These are phyloP conservation scores for Phytophthora citricola DNA, from an alignment of 352 stramenopile genomes.

Conservation along the genomic window DNA sequence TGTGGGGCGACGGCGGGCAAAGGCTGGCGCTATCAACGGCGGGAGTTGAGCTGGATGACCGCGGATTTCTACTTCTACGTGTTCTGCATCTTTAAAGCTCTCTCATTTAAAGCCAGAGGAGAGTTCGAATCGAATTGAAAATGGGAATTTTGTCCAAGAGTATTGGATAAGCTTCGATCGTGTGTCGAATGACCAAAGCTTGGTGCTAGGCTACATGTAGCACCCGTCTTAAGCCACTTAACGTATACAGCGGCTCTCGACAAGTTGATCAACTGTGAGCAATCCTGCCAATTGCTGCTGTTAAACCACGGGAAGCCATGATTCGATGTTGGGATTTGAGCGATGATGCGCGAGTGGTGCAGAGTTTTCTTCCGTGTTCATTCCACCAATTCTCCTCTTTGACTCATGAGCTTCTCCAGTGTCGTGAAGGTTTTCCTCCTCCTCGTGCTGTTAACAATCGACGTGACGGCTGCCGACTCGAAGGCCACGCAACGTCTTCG, in stretches of 20 bases:
- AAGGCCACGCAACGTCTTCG: conserved; percentile 2
- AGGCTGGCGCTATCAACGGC: conserved; percentile 17
- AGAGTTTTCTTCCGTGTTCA: conserved; percentile 9
- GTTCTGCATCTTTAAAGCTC: too few relatives aligned
- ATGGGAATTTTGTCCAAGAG: too few relatives aligned
- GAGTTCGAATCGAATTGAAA: too few relatives aligned
- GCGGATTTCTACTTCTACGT: too few relatives aligned
- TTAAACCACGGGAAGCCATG: background rate
- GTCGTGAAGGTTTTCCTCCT: conserved; percentile 1
- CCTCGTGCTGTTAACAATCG: conserved; percentile 1
- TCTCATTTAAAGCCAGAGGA: too few relatives aligned
- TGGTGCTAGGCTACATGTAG: too few relatives aligned
- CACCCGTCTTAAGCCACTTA: too few relatives aligned
- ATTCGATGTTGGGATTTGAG: conserved; percentile 7
- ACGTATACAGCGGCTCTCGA: too few relatives aligned
- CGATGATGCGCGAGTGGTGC: background rate
- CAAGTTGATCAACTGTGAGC: too few relatives aligned
- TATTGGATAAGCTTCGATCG: too few relatives aligned
- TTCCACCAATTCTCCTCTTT: background rate
- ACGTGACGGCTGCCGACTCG: background rate
- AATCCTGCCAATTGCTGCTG: background rate
- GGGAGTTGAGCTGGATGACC: conserved; percentile 1
- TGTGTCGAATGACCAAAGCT: too few relatives aligned
- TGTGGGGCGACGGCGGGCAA: background rate
- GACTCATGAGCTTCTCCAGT: background rate